Base-by-base conservation (phyloP, 2,329 filamentous ascomycete genomes). In the Colletotrichum lupini region DNA sequence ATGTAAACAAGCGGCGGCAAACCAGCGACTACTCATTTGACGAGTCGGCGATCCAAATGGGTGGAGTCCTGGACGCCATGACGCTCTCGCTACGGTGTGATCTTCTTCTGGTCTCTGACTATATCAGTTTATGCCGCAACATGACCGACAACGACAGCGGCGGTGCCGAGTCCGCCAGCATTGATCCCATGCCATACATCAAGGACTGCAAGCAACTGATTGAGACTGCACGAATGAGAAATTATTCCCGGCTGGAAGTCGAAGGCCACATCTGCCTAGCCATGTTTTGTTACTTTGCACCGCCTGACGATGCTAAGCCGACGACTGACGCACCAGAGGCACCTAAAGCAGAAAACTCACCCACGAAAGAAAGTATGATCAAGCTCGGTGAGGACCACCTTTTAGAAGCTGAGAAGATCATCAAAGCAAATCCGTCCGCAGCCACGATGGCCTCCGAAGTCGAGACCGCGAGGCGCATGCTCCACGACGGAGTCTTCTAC, bases 201-300 rank as follows among this genome's bases (percentile, higher is more conserved):
- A 64, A 77, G 0, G 82, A 85, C 11, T 88, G 87, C 73, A 62
- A 80, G 1, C 59, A 55, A 0, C 77, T 91, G 11, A 82, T 86
- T n/a, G 46, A 81, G 0, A 76, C 78, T 0, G 87, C 88, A 0
- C 65, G 57, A 1, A 64, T 52, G 1, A 78, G 82, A 0, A 80
- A 78, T 5, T 81, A 85, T 35, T 78, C 83, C 1, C 80, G 83
- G 4, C 84, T 87, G n/a, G 79, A 87, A 72, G 82, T 85, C 0
- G 87, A 91, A 76, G 87, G 84, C 0, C 81, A 87, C 56, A 80
- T 91, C 28, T 88, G 87, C 74, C 83, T 83, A 30, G 87, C 86
- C 0, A 84, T 86, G 6, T 84, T 89, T 37, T 84, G 82, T 55
- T 84, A 83, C 1, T 78, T 91, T 3, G 84, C 87, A 46, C 78